Evolutionary conservation across 2,329 filamentous ascomycete species (phyloP).

Genomic region (Talaromyces sp.): DNA sequence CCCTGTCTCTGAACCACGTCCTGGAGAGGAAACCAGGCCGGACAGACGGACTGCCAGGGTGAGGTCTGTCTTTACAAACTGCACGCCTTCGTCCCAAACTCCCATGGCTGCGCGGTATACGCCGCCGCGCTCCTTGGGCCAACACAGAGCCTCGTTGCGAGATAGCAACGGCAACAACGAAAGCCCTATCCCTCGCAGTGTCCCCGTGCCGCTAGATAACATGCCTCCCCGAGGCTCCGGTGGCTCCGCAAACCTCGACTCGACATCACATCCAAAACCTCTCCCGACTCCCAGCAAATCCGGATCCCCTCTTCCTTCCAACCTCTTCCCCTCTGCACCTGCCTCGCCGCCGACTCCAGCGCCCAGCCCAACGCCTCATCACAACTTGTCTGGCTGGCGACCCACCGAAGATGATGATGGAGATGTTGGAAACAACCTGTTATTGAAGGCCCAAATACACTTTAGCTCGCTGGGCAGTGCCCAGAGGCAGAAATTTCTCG

Average conservation of each 20-base stretch:
- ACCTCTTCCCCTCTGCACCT: constrained; percentile 60
- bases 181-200: constrained; percentile 20
- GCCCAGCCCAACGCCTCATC: constrained; percentile 61
- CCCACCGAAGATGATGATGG: constrained; percentile 21
- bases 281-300: constrained; percentile 51
- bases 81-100: neutral
- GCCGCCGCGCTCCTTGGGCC: constrained; percentile 20
- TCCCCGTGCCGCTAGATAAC: constrained; percentile 24
- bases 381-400: constrained; percentile 51
- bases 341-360: constrained; percentile 65
- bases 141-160: constrained; percentile 22
- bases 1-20: neutral
- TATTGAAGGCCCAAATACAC: constrained; percentile 71
- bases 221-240: constrained; percentile 26
- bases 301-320: constrained; percentile 51
- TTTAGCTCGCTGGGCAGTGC: constrained; percentile 73
- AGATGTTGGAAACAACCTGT: constrained; percentile 75
- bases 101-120: constrained; percentile 15
- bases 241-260: constrained; percentile 25
- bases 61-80: neutral
- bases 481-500: constrained; percentile 75
- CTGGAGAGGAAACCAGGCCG: neutral
- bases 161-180: constrained; percentile 28
- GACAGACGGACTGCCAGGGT: neutral
- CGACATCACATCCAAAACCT: constrained; percentile 23